Base-by-base conservation (phyloP, 352 stramenopile genomes). In the Blastocystis sp. region DNA sequence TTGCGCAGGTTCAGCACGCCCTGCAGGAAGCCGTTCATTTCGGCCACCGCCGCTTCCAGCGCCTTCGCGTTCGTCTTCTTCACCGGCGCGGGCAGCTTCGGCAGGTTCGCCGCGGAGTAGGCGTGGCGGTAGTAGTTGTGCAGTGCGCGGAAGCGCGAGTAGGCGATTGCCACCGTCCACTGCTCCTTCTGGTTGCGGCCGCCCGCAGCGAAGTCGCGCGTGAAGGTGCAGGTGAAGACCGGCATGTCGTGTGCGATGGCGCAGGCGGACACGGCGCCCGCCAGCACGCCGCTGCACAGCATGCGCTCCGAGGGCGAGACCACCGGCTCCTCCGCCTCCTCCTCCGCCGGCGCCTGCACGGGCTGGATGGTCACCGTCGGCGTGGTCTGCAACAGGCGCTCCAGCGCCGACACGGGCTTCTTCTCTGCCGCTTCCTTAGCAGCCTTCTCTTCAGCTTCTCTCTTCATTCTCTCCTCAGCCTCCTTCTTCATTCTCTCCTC, bases 1-100 rank as follows among this genome's bases (percentile, higher is more conserved):
- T 84, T 84, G 40, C 74, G 74, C 1, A 84, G 53, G 23, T 53
- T 84, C 3, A 84, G 74, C 3, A 84, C 52, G 34, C 23, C 56
- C 41, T 62, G 60, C 17, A 84, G 34, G 38, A 60, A 84, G 34
- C 11, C 34, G 41, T 74, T 74, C 53, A 52, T 43, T 21, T 38
- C 40, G 1, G 60, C 40, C 40, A 38, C 21, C 1, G 53, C 5
- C 21, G 60, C n/a, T 9, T 81, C 61, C 1, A 74, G 64, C 28
- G 40, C 3, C n/a, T n/a, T 28, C 2, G 28, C 21, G 38, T 52
- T 59, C 1, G 40, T 21, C 56, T 64, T 62, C 56, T 84, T 84
- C 9, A 59, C 52, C n/a, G 45, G 53, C 2, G 53, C 52, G 40
- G 74, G 74, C 38, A 84, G 74, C 28, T 67, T 66, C 11, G 74